These are phyloP conservation scores for Kazachstania sp. DNA, from an alignment of 1,139 yeast species.

Conservation along the genomic window DNA sequence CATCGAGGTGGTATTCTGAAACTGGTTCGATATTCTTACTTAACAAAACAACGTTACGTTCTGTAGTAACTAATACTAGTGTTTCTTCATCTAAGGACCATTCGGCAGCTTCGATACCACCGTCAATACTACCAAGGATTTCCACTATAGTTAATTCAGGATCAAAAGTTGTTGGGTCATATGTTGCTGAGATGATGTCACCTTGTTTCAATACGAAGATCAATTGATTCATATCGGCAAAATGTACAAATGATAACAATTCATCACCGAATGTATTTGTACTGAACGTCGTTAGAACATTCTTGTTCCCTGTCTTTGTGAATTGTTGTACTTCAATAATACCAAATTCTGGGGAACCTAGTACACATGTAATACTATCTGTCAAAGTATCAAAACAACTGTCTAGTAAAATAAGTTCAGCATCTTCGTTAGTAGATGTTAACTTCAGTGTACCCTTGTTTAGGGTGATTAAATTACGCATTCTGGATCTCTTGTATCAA, in stretches of 20 bases:
- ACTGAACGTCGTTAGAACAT: conserved; percentile 51
- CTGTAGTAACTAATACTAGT: conserved; percentile 57
- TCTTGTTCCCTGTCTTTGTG: conserved; percentile 48
- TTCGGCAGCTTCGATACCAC: conserved; percentile 59
- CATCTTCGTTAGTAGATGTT: conserved; percentile 41
- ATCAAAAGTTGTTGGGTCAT: conserved; percentile 41
- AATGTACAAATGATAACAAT: conserved; percentile 49
- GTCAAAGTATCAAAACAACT: conserved; percentile 69
- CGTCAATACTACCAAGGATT: conserved; percentile 80
- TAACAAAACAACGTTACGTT: conserved; percentile 53
- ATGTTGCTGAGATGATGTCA: conserved; percentile 61
- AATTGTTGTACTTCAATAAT: conserved; percentile 52
- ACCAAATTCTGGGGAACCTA: conserved; percentile 53
- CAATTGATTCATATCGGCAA: conserved; percentile 55
- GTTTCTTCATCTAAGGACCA: conserved; percentile 96
- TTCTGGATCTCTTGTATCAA: conserved; percentile 14
- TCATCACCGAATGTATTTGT: conserved; percentile 31
- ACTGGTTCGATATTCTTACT: conserved; percentile 78
- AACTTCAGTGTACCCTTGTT: conserved; percentile 49
- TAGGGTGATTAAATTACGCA: conserved; percentile 53
- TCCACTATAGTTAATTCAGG: conserved; percentile 50
- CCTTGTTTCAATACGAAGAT: conserved; percentile 58
- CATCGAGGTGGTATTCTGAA: conserved; percentile 49
- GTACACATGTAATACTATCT: conserved; percentile 62
- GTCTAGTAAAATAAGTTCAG: conserved; percentile 25